These are phyloP conservation scores for Fraxinus pennsylvanica DNA, from an alignment of 257 asterid species.

Conservation along the genomic window DNA sequence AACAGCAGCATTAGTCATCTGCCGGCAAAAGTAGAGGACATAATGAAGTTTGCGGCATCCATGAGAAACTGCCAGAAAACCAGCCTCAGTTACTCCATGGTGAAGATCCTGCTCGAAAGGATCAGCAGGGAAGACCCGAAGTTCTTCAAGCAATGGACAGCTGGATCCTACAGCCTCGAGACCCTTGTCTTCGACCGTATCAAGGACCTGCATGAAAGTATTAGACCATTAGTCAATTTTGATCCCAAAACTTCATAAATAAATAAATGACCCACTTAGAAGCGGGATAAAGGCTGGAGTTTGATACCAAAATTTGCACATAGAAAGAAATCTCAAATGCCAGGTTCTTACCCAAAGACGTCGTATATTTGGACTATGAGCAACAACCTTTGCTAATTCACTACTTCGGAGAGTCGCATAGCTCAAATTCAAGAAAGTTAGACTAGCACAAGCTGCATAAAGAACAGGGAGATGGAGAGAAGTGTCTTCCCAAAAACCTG, in stretches of 20 bases:
- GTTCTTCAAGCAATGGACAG: slow-evolving; percentile 81
- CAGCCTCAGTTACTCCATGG: slow-evolving; percentile 73
- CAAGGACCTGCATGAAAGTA: slow-evolving; percentile 53
- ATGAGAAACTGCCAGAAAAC: slow-evolving; percentile 77
- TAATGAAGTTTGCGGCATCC: slow-evolving; percentile 81
- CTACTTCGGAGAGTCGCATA: slow-evolving; percentile 56
- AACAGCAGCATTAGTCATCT: slow-evolving; percentile 90
- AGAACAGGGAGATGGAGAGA: slow-evolving; percentile 54
- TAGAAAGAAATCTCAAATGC: neutral
- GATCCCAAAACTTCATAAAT: neutral
- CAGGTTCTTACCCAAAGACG: slow-evolving; percentile 80
- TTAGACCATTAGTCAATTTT: slow-evolving; percentile 19
- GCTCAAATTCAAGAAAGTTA: slow-evolving; percentile 73
- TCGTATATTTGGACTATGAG: slow-evolving; percentile 68
- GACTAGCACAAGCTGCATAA: slow-evolving; percentile 66
- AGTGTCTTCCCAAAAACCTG: slow-evolving; percentile 70
- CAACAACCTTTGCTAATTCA: slow-evolving; percentile 59
- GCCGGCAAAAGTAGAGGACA: slow-evolving; percentile 80
- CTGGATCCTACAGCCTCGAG: slow-evolving; percentile 73
- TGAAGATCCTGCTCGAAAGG: slow-evolving; percentile 55
- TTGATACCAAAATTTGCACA: slow-evolving; percentile 21
- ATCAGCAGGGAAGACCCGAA: slow-evolving; percentile 75
- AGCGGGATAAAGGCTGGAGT: neutral
- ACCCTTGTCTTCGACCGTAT: slow-evolving; percentile 80
- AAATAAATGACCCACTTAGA: neutral